A percentile compares a stretch with the other conserved stretches of the same genome.
Conservation (phyloP, 2,329 filamentous ascomycete species). For the Sarocladiaceae sp. region DNA sequence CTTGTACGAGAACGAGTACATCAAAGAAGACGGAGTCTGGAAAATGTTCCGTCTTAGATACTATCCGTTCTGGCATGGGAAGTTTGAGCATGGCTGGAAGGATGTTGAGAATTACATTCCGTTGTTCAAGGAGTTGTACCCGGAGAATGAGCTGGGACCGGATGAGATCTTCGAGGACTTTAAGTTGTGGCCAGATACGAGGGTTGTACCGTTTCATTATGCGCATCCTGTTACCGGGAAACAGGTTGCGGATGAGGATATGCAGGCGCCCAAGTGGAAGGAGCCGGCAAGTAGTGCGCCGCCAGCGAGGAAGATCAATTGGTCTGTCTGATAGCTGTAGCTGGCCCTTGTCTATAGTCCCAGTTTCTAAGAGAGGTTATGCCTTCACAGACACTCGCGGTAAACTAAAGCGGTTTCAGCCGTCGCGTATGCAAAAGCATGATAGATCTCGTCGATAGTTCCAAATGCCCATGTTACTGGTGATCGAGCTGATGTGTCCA, state of each 20-base stretch:
- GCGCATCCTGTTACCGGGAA: neutral
- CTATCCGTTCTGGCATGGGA: neutral
- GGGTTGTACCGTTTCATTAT: neutral
- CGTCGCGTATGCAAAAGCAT: no score
- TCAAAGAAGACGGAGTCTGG: slow-evolving; percentile 1
- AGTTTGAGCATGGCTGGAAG: neutral
- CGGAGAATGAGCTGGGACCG: neutral
- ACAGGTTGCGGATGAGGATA: neutral
- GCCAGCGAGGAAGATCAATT: neutral
- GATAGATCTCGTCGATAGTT: no score
- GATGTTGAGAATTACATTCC: neutral
- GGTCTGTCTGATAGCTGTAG: neutral
- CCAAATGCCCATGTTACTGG: no score
- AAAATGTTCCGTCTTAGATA: neutral
- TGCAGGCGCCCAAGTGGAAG: neutral
- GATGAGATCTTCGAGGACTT: neutral
- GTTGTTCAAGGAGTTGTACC: neutral
- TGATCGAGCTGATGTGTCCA: no score
- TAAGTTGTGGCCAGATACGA: neutral
- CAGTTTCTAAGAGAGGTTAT: no score
- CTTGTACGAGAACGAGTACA: neutral
- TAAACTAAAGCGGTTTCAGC: no score
- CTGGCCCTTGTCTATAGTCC: no score
- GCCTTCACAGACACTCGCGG: no score
- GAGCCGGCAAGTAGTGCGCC: neutral